phyloP scores from a whole-genome alignment of 2,329 filamentous ascomycete species.

The Xylariaceae sp. region DNA sequence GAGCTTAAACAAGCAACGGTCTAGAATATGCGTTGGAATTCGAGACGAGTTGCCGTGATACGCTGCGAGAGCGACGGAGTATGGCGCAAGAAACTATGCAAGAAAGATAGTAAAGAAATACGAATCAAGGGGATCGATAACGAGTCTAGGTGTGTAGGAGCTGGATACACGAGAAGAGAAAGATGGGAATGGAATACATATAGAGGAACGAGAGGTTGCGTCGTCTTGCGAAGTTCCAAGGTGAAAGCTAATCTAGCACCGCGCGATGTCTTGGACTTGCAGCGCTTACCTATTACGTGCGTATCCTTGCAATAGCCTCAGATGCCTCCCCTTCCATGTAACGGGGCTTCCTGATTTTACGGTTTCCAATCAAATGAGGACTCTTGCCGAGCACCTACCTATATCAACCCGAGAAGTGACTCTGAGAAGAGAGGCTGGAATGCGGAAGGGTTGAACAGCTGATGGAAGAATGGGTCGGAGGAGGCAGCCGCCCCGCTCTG shows the following conservation, averaged over 20 bases:
- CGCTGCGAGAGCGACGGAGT: background rate
- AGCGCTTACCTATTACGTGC: background rate
- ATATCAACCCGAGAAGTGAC: background rate
- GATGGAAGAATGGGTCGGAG: background rate
- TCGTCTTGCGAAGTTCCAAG: background rate
- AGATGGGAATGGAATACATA: background rate
- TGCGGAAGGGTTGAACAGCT: background rate
- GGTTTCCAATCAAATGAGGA: background rate
- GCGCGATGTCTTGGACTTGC: background rate
- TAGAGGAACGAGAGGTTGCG: background rate
- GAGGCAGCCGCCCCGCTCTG: background rate
- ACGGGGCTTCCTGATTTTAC: background rate
- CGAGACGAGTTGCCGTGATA: slow-evolving; percentile 17
- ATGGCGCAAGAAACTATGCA: background rate
- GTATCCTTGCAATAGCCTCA: background rate
- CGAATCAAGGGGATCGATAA: background rate
- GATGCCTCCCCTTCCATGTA: background rate
- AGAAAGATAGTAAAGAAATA: slow-evolving; percentile 3
- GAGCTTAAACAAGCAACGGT: slow-evolving; percentile 11
- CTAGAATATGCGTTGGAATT: slow-evolving; percentile 28
- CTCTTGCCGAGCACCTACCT: background rate
- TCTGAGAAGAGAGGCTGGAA: background rate
- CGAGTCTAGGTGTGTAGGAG: slow-evolving; percentile 8
- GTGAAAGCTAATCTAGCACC: background rate
- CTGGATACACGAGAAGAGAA: background rate